Evolutionary conservation across 345 rosid species (phyloP), one percentile per base, ranked within the genome.

Genomic region (Laguncularia racemosa): DNA sequence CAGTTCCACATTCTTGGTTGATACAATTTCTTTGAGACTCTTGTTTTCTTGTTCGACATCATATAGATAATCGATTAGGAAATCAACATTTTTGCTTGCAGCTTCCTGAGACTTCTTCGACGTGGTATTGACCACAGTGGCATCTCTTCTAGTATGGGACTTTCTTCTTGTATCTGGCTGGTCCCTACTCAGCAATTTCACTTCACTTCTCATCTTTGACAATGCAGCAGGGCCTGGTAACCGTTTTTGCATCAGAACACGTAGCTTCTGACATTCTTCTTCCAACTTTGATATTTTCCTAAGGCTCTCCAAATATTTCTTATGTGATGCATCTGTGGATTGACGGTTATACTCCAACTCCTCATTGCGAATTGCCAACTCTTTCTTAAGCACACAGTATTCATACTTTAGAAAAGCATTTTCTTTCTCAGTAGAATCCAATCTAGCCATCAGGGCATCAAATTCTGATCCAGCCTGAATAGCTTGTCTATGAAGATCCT

Each of bases 331-430:
- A 49, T 83, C 92, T 44, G 83, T 78, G 44, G 89, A 77, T 50
- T 52, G 80, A 7, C 83, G 85, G 58, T 62, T 81, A 66, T 82
- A 81, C 67, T 85, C 96, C 69, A 88, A 64, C 75, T 87, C 96
- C 74, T 93, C 96, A 17, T 71, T 83, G 57, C 84, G 77, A 19
- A 85, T 77, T 53, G 77, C 78, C 7, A 89, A 77, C 75, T 89
- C 99, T 70, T 86, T 85, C 85, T 89, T 84, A n/a, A 93, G 81
- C 76, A 85, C 67, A 45, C 68, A 79, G 69, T 78, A 87, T 81
- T 93, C 96, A 28, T 87, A 89, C 60, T 85, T 89, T 46, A 93
- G 69, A 67, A 87, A 89, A 12, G 92, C 76, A 53, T 87, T 93
- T 70, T 93, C 99, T 69, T 93, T 93, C 67, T 87, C 97, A 0